A percentile compares a stretch with the other conserved stretches of the same genome.
Evolutionary conservation across 768 basidiomycete genomes (phyloP).

Genomic region (Gymnopilus dilepis): DNA sequence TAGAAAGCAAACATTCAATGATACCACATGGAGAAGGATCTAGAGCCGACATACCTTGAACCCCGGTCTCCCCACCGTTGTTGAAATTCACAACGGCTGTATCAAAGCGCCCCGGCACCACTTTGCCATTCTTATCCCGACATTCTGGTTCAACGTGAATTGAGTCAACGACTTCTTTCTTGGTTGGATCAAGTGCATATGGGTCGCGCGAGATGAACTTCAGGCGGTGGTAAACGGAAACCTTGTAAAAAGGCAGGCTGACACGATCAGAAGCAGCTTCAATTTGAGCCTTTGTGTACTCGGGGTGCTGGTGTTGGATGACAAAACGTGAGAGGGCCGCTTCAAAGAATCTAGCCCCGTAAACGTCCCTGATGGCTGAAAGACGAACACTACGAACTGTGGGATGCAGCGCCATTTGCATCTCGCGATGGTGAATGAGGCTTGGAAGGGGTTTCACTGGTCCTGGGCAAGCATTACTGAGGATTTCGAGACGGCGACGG

Average conservation of each 20-base stretch:
- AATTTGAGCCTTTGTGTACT: background rate
- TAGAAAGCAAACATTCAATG: background rate
- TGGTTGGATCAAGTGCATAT: background rate
- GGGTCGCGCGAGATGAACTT: background rate
- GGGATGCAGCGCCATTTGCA: background rate
- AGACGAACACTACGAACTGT: background rate
- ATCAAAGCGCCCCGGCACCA: conserved; percentile 38
- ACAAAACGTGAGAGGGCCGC: background rate
- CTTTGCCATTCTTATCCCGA: conserved; percentile 15
- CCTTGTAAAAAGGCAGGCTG: too few species aligned
- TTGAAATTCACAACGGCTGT: conserved; percentile 20
- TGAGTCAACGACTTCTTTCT: conserved; percentile 27
- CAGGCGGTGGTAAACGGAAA: too few species aligned
- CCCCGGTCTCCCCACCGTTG: background rate
- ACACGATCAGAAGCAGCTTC: too few species aligned
- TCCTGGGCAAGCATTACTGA: background rate
- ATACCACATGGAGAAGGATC: background rate
- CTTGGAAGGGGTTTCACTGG: background rate
- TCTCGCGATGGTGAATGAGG: background rate
- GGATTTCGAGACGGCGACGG: conserved; percentile 24
- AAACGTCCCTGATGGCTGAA: background rate
- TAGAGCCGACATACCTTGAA: conserved; percentile 14
- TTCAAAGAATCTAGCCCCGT: background rate
- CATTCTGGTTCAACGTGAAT: conserved; percentile 31
- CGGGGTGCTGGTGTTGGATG: background rate